phyloP scores from a whole-genome alignment of 345 rosid genomes.

The Bruguiera gymnorhiza region DNA sequence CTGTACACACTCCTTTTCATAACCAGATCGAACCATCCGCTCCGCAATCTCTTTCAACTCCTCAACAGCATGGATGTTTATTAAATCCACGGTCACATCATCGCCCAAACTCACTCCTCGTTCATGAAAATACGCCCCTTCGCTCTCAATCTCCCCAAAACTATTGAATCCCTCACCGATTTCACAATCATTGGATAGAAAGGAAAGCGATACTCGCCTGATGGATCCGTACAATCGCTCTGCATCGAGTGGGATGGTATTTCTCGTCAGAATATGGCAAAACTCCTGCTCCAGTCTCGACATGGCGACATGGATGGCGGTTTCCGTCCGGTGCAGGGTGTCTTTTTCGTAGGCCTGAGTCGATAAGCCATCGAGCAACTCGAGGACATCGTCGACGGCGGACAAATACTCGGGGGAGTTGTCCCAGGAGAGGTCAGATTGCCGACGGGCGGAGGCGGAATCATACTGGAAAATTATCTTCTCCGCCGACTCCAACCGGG shows the following conservation, averaged over 20 bases:
- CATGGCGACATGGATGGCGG: conserved; percentile 86
- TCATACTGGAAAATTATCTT: conserved; percentile 64
- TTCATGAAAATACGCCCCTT: conserved; percentile 65
- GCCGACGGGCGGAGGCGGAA: conserved; percentile 33
- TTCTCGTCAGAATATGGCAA: conserved; percentile 67
- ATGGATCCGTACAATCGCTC: conserved; percentile 78
- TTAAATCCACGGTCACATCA: conserved; percentile 77
- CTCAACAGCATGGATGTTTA: conserved; percentile 50
- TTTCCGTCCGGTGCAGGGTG: conserved; percentile 73
- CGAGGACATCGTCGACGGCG: conserved; percentile 75
- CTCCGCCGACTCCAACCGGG: conserved; percentile 66
- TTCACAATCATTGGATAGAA: conserved; percentile 53
- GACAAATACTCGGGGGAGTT: conserved; percentile 67
- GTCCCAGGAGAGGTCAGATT: conserved; percentile 47
- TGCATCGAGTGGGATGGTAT: conserved; percentile 75
- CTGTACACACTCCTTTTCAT: conserved; percentile 94
- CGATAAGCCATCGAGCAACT: conserved; percentile 48
- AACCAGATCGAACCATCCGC: conserved; percentile 84
- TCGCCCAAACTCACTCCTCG: conserved; percentile 80
- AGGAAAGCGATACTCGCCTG: conserved; percentile 63
- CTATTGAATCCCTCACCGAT: conserved; percentile 67
- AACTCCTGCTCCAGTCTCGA: conserved; percentile 89
- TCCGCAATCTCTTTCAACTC: conserved; percentile 81
- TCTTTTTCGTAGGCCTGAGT: conserved; percentile 45
- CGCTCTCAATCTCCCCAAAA: conserved; percentile 63